Evolutionary conservation across 441 rosid species (phyloP), one percentile per base, ranked within the genome.

Genomic region (Heliophila coronopifolia): DNA sequence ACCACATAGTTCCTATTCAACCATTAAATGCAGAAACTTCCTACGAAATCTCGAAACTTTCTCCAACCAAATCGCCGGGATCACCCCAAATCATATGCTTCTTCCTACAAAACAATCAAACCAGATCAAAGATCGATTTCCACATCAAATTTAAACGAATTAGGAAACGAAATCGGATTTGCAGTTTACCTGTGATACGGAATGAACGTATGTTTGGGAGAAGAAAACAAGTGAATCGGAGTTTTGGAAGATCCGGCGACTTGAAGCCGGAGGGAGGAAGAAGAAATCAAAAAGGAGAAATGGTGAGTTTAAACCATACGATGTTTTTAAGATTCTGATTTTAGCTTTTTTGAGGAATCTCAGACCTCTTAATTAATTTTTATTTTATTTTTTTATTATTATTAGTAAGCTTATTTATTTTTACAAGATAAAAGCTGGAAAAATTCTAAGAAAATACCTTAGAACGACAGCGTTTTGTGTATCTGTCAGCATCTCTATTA

Each of bases 1-100:
- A 40, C 32, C 18, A 35, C 43, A 66, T 45, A 31, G 38, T 13
- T 48, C 26, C 15, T 9, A 45, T 49, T 34, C 47, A 34, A 40
- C 22, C 32, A 63, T 56, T 10, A 63, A 63, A n/a, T n/a, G n/a
- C n/a, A 23, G 28, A 37, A 14, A 20, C 6, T 20, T 11, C 17
- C 50, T 74, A 50, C 22, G 25, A 63, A 60, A 41, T 7, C 59
- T 50, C 51, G 38, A 48, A 38, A 18, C n/a, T 55, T 17, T 16
- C 56, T 43, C 68, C 42, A 54, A 41, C 64, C 76, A 69, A 76
- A 76, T 73, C 68, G 81, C 75, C 63, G 65, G 68, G 56, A 65
- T n/a, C n/a, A n/a, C n/a, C n/a, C n/a, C n/a, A n/a, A n/a, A 67
- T 60, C 70, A 71, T 68, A 68, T 52, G 46, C 40, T 47, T 40